Percentiles rank a stretch among this genome's conserved stretches.
Evolutionary conservation across 1,139 yeast species (phyloP).

Genomic region (Candida labiduridarum): DNA sequence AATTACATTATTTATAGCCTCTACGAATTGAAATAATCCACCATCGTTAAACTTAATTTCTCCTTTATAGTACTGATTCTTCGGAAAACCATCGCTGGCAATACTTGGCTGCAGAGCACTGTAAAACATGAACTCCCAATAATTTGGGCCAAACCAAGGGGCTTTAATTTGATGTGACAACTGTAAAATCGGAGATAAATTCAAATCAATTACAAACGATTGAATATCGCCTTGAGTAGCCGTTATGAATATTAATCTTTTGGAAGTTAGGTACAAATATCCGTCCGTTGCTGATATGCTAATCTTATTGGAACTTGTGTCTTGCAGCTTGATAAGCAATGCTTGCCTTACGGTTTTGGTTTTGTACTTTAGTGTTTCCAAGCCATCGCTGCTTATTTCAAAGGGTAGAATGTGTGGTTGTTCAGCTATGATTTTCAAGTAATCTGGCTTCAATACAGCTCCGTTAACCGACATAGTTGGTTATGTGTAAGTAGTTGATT

Average conservation of each 20-base stretch:
- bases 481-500: background rate
- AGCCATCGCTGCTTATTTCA: slow-evolving; percentile 18
- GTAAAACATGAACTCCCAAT: slow-evolving; percentile 47
- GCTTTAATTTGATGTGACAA: slow-evolving; percentile 44
- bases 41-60: slow-evolving; percentile 48
- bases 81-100: slow-evolving; percentile 49
- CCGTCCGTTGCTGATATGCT: slow-evolving; percentile 38
- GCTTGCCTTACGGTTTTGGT: slow-evolving; percentile 28
- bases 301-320: slow-evolving; percentile 11
- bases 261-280: slow-evolving; percentile 37
- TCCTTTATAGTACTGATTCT: slow-evolving; percentile 40
- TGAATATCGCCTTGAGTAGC: slow-evolving; percentile 43
- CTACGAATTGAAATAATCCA: slow-evolving; percentile 45
- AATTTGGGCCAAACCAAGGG: slow-evolving; percentile 60
- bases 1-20: slow-evolving; percentile 27
- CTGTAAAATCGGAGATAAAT: slow-evolving; percentile 23
- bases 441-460: slow-evolving; percentile 27
- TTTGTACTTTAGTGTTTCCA: slow-evolving; percentile 22
- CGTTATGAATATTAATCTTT: slow-evolving; percentile 39
- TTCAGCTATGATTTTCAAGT: slow-evolving; percentile 19
- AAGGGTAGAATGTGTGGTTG: slow-evolving; percentile 26
- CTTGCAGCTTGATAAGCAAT: slow-evolving; percentile 21
- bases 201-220: slow-evolving; percentile 36
- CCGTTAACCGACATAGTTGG: slow-evolving; percentile 35
- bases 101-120: slow-evolving; percentile 28